These are phyloP conservation scores for Gnetum montanum DNA, from an alignment of 75 land plant genomes.

Conservation along the genomic window DNA sequence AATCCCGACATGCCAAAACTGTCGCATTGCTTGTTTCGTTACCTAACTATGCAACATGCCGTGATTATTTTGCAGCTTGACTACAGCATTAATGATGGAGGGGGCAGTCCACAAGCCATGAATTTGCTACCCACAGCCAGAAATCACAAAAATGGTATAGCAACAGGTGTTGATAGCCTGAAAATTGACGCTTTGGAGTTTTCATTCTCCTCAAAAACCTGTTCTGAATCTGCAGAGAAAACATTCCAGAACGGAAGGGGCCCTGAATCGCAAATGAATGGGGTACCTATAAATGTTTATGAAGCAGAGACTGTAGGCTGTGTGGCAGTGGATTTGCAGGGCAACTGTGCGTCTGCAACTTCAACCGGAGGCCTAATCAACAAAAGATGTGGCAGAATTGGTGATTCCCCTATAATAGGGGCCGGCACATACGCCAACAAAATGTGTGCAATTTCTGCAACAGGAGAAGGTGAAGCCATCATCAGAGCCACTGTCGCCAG, in stretches of 20 bases:
- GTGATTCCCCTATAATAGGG: constrained; percentile 91
- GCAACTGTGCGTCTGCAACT: constrained; percentile 85
- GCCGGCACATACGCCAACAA: constrained; percentile 80
- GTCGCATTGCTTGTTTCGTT: too few relatives aligned
- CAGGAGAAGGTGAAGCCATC: constrained; percentile 95
- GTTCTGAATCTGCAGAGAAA: neutral
- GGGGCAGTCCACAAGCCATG: neutral
- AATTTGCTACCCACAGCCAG: neutral
- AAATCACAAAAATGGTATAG: neutral
- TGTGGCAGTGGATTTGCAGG: constrained; percentile 70
- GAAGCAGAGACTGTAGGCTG: constrained; percentile 90
- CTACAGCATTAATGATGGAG: constrained; percentile 18
- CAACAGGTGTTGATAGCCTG: neutral
- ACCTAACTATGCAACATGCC: too few relatives aligned
- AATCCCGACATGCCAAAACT: too few relatives aligned
- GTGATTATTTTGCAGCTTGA: constrained; percentile 52
- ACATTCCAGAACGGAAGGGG: neutral
- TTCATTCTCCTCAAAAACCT: too few relatives aligned
- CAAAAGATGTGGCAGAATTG: constrained; percentile 85
- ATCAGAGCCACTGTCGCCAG: constrained; percentile 59
- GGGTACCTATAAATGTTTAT: constrained; percentile 50
- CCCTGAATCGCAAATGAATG: constrained; percentile 32
- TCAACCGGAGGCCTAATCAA: constrained; percentile 94
- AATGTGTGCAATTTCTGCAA: constrained; percentile 78
- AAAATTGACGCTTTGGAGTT: neutral